These are phyloP conservation scores for Cyamopsis tetragonoloba DNA, from an alignment of 306 rosid genomes.

Conservation along the genomic window DNA sequence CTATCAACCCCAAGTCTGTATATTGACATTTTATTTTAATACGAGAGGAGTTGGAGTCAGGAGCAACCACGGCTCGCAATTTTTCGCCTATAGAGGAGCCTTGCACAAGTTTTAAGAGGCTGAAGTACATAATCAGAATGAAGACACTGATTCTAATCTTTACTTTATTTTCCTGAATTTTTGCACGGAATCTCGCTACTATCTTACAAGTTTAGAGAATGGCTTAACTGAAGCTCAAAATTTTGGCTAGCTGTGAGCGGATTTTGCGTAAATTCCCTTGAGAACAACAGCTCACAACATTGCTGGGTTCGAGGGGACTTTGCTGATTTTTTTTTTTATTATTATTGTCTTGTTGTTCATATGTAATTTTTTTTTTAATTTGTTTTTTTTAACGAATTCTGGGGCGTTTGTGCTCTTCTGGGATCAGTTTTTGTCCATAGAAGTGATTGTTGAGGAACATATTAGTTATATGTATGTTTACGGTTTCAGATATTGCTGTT, in stretches of 20 bases:
- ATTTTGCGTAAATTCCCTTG: constrained; percentile 31
- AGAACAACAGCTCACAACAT: too few species aligned
- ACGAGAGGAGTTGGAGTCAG: constrained; percentile 8
- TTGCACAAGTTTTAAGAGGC: constrained; percentile 39
- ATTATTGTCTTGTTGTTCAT: constrained; percentile 14
- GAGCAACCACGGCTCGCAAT: constrained; percentile 25
- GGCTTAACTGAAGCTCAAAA: constrained; percentile 41
- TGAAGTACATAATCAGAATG: constrained; percentile 31
- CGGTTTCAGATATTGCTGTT: neutral
- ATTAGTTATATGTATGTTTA: neutral
- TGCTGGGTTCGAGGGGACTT: constrained; percentile 27
- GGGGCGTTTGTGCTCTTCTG: neutral
- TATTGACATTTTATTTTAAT: constrained; percentile 28
- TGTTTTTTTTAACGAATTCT: neutral
- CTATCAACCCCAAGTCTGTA: constrained; percentile 29
- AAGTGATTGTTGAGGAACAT: constrained; percentile 3
- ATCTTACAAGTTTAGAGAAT: constrained; percentile 23
- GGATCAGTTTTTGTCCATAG: constrained; percentile 12
- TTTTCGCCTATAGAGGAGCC: constrained; percentile 49
- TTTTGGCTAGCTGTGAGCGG: constrained; percentile 42
- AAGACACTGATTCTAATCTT: constrained; percentile 22
- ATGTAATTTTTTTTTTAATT: constrained; percentile 12
- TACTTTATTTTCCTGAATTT: constrained; percentile 13
- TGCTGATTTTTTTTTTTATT: constrained; percentile 21
- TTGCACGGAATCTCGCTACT: constrained; percentile 33